Conservation (phyloP, 208 protist species). For the Blechomonas ayalai region DNA sequence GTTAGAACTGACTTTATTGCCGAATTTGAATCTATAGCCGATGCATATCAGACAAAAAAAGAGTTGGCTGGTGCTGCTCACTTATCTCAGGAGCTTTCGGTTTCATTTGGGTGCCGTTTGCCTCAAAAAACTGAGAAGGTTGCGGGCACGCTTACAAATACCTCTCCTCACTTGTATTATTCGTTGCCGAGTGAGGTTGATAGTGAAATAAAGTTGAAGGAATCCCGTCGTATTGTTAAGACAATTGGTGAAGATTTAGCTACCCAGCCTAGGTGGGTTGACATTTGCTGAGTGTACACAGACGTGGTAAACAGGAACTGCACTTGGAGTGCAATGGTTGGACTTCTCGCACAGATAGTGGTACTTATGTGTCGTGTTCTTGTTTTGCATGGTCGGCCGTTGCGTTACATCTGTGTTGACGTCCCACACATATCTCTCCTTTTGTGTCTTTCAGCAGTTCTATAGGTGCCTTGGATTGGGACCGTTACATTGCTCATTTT, state of each 20-base stretch:
- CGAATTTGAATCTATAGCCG: slow-evolving; percentile 12
- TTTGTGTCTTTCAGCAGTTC: background rate
- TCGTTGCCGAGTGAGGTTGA: slow-evolving; percentile 5
- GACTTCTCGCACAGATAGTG: too few species aligned
- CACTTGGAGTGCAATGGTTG: too few species aligned
- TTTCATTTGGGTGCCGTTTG: background rate
- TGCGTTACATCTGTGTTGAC: background rate
- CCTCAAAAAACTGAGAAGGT: background rate
- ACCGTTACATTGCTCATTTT: slow-evolving; percentile 5
- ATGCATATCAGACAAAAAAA: slow-evolving; percentile 13
- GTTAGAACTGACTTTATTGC: slow-evolving; percentile 23
- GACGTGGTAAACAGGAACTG: too few species aligned
- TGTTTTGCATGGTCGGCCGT: background rate
- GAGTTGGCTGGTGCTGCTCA: slow-evolving; percentile 9
- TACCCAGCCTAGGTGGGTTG: too few species aligned
- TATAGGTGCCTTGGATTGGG: background rate
- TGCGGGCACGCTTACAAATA: background rate
- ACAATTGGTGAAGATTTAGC: too few species aligned
- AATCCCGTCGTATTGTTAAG: too few species aligned
- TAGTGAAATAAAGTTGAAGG: background rate
- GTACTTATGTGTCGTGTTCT: background rate
- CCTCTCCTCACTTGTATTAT: slow-evolving; percentile 9
- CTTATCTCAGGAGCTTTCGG: slow-evolving; percentile 6
- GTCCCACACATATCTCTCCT: background rate
- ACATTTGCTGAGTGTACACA: too few species aligned